Evolutionary conservation across 345 rosid species (phyloP).

Genomic region (Cardamine resedifolia): DNA sequence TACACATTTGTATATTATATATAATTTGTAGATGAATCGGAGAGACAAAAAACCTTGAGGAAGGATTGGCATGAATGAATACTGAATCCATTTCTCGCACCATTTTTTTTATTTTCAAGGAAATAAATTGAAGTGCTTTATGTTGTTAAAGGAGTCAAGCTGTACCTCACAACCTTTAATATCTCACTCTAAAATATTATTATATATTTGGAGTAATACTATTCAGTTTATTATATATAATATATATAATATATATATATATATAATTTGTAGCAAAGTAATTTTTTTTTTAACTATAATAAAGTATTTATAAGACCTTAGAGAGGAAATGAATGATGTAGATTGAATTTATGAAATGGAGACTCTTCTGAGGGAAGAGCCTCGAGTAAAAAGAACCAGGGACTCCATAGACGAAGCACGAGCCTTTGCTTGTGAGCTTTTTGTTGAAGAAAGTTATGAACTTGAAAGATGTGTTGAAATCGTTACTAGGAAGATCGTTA

Average conservation of each 20-base stretch:
- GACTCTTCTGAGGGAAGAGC: background rate
- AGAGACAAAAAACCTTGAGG: background rate
- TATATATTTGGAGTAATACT: no score
- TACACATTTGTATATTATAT: background rate
- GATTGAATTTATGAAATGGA: background rate
- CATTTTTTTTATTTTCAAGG: background rate
- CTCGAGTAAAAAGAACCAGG: background rate
- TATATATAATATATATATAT: no score
- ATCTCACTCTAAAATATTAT: no score
- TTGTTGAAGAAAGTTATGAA: background rate
- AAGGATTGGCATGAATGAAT: background rate
- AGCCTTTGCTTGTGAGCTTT: background rate
- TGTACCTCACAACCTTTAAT: background rate
- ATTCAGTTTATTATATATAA: no score
- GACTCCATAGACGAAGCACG: background rate
- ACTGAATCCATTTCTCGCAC: background rate
- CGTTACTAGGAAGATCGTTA: background rate
- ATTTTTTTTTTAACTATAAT: no score
- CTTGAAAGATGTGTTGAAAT: background rate
- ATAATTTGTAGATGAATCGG: background rate
- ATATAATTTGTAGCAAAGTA: background rate
- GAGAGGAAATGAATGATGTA: background rate
- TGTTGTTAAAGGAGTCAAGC: background rate
- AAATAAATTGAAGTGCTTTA: background rate
- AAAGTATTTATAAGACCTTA: background rate